Evolutionary conservation across 78 protist genomes (phyloP).

Genomic region (Planoprotostelium fungivorum): DNA sequence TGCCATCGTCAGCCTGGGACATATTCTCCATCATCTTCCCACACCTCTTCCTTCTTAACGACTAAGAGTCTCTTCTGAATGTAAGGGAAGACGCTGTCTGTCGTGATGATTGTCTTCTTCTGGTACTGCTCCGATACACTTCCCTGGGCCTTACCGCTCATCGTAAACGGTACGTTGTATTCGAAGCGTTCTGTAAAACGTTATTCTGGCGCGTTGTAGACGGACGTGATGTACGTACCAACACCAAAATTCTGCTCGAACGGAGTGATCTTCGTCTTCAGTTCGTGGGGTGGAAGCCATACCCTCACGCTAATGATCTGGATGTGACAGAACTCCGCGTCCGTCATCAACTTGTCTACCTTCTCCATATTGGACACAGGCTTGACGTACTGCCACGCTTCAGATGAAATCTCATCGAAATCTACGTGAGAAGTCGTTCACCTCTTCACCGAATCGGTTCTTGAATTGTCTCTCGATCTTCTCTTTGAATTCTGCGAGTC

Average conservation of each 20-base stretch:
- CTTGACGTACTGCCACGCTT: conserved; percentile 17
- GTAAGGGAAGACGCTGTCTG: conserved; percentile 52
- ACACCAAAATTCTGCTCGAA: conserved; percentile 40
- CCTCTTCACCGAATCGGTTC: conserved; percentile 35
- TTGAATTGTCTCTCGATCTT: conserved; percentile 32
- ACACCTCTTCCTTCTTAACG: conserved; percentile 27
- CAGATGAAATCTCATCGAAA: neutral
- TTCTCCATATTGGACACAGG: conserved; percentile 40
- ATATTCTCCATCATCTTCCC: neutral
- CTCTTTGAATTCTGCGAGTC: conserved; percentile 42
- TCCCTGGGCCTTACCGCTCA: conserved; percentile 42
- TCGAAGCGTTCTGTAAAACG: conserved; percentile 18
- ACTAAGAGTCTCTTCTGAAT: conserved; percentile 34
- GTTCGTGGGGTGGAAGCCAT: conserved; percentile 21
- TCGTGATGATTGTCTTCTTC: conserved; percentile 34
- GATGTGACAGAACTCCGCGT: conserved; percentile 17
- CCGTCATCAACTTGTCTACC: conserved; percentile 4
- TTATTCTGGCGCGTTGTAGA: neutral
- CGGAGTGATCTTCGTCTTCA: conserved; percentile 12
- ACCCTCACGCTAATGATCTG: conserved; percentile 41
- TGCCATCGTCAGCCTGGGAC: neutral
- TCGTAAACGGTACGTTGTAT: conserved; percentile 51
- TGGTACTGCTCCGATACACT: conserved; percentile 47
- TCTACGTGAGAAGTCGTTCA: neutral
- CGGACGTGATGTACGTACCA: neutral